phyloP scores from a whole-genome alignment of 2,329 filamentous ascomycete species.

The Apiospora saccharicola region DNA sequence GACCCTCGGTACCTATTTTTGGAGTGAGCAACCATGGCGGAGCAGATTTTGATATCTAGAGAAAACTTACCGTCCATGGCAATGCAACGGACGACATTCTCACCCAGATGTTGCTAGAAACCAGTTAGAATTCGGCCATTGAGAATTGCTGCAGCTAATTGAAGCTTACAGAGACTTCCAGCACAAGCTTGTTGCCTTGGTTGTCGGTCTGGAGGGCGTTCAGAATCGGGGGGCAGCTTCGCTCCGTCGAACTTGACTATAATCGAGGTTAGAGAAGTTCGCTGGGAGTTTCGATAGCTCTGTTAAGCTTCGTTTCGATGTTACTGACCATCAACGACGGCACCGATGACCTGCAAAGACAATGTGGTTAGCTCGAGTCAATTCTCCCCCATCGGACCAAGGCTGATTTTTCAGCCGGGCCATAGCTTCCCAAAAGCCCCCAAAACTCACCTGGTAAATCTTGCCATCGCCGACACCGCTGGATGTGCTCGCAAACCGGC shows the following conservation, averaged over 20 bases:
- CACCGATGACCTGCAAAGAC: slow-evolving; percentile 90
- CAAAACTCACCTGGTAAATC: slow-evolving; percentile 68
- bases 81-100: slow-evolving; percentile 99
- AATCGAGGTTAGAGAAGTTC: slow-evolving; percentile 31
- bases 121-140: slow-evolving; percentile 45
- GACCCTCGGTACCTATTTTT: slow-evolving; percentile 91
- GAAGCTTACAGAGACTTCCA: slow-evolving; percentile 88
- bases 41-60: slow-evolving; percentile 32
- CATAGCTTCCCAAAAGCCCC: slow-evolving; percentile 30
- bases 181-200: slow-evolving; percentile 90
- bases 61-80: slow-evolving; percentile 92
- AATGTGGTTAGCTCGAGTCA: slow-evolving; percentile 51
- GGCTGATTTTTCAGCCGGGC: slow-evolving; percentile 18
- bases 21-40: slow-evolving; percentile 29
- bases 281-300: slow-evolving; percentile 19
- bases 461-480: slow-evolving; percentile 66
- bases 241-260: slow-evolving; percentile 96
- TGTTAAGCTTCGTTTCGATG: slow-evolving; percentile 31
- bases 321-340: slow-evolving; percentile 93
- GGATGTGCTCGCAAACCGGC: slow-evolving; percentile 66
- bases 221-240: slow-evolving; percentile 92
- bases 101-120: slow-evolving; percentile 93
- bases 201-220: slow-evolving; percentile 94
- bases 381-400: slow-evolving; percentile 11
- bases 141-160: background rate